Conservation (phyloP, 352 stramenopile genomes). For the Phytophthora ramorum region DNA sequence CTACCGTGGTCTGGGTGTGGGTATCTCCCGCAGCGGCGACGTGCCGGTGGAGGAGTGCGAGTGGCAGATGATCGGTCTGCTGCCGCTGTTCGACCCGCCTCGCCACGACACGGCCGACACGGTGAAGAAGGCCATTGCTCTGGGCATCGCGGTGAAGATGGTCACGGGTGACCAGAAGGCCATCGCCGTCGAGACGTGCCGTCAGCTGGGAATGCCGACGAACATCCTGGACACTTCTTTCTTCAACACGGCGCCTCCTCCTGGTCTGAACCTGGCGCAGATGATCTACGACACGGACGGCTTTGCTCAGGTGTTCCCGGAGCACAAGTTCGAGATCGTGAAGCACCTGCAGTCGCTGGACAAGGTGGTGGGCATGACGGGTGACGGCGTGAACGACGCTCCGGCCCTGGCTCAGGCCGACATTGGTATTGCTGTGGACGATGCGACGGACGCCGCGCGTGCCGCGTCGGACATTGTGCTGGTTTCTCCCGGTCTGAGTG, state of each 20-base stretch:
- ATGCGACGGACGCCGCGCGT: conserved; percentile 88
- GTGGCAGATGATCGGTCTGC: too few species aligned
- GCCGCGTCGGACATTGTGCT: conserved; percentile 91
- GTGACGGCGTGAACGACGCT: conserved; percentile 95
- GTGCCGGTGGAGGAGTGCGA: too few species aligned
- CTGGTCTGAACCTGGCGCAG: conserved; percentile 68
- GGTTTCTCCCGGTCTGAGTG: conserved; percentile 84
- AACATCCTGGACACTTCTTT: conserved; percentile 87
- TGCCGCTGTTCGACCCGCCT: too few species aligned
- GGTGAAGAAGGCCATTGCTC: conserved; percentile 88
- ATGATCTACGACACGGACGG: conserved; percentile 94
- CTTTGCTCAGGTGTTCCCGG: too few species aligned
- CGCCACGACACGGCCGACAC: too few species aligned
- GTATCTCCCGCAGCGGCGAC: too few species aligned
- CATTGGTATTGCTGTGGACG: conserved; percentile 93
- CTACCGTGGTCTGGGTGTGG: too few species aligned
- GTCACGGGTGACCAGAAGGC: conserved; percentile 95
- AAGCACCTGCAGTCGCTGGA: too few species aligned
- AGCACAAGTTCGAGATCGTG: too few species aligned
- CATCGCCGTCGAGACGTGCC: conserved; percentile 94
- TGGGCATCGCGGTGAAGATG: conserved; percentile 96
- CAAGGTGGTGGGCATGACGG: too few species aligned
- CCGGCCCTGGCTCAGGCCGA: conserved; percentile 90
- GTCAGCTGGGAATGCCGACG: conserved; percentile 89
- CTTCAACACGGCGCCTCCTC: conserved; percentile 75